Percentiles rank a stretch among this genome's conserved stretches.
These are phyloP conservation scores for Chaetomium fimeti DNA, from an alignment of 495 filamentous ascomycete genomes.

Conservation along the genomic window DNA sequence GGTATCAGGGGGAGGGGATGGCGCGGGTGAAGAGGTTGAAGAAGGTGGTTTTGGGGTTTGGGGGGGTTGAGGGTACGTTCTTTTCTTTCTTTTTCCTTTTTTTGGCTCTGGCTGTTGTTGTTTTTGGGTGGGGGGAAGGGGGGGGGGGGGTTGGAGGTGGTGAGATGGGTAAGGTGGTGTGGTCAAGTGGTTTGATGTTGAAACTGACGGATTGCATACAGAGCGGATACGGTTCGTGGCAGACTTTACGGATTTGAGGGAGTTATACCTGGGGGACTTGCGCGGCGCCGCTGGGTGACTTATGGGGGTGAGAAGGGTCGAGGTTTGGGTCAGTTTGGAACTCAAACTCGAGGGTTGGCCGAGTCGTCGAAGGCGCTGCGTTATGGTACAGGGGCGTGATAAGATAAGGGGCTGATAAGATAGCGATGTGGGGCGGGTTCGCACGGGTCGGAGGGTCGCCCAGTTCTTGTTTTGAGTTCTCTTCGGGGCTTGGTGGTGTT, in stretches of 20 bases:
- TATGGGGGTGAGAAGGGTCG: too few species aligned
- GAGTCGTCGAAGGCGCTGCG: too few species aligned
- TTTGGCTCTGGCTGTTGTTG: neutral
- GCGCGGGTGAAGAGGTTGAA: slow-evolving; percentile 17
- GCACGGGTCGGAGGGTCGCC: too few species aligned
- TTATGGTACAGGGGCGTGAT: too few species aligned
- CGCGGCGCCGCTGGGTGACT: neutral
- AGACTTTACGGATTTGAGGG: neutral
- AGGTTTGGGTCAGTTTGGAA: too few species aligned
- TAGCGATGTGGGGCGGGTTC: too few species aligned
- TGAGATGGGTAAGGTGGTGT: too few species aligned
- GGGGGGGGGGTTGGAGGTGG: too few species aligned
- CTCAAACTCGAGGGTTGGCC: too few species aligned
- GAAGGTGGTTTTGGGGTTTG: slow-evolving; percentile 22
- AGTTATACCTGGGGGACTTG: neutral
- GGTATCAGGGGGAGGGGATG: slow-evolving; percentile 19
- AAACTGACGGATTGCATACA: neutral
- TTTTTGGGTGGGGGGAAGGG: neutral
- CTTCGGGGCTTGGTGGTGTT: too few species aligned
- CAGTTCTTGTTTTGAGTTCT: too few species aligned
- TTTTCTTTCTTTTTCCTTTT: neutral
- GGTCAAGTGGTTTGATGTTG: neutral
- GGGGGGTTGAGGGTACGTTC: slow-evolving; percentile 19
- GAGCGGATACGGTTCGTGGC: neutral
- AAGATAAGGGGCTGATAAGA: too few species aligned